phyloP scores from a whole-genome alignment of 768 basidiomycete species.

The Macrolepiota dolichaula region DNA sequence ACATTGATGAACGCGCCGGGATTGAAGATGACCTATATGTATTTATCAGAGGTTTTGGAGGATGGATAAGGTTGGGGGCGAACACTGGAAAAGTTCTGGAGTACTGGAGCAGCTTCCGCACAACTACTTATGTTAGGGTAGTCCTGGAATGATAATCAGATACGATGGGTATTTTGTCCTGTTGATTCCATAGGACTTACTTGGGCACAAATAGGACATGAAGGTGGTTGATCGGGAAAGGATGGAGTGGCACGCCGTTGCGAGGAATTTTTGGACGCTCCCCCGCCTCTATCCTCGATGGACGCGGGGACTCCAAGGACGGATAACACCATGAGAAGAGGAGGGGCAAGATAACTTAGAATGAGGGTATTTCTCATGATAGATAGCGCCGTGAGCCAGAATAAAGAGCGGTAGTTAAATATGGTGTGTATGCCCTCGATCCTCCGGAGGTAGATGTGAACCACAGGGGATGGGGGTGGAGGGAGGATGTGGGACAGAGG shows the following conservation, averaged over 20 bases:
- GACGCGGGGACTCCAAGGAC: constrained; percentile 2
- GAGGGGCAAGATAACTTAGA: neutral
- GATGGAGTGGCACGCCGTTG: constrained; percentile 32
- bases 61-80: constrained; percentile 11
- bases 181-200: constrained; percentile 20
- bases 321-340: neutral
- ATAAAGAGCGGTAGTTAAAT: neutral
- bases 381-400: neutral
- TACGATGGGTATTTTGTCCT: neutral
- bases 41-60: neutral
- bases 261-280: neutral
- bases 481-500: neutral
- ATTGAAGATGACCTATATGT: constrained; percentile 54
- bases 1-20: constrained; percentile 60
- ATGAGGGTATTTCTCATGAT: neutral
- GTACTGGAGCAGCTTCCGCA: constrained; percentile 51
- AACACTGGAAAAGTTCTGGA: constrained; percentile 56
- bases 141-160: constrained; percentile 26
- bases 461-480: neutral
- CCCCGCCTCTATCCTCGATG: neutral
- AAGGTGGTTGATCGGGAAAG: constrained; percentile 54
- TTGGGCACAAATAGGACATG: constrained; percentile 55
- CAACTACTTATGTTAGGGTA: constrained; percentile 55
- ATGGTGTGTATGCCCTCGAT: neutral
- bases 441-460: neutral